Conservation (phyloP, 1,284 basidiomycete species). For the Ceratobasidium papillatum region DNA sequence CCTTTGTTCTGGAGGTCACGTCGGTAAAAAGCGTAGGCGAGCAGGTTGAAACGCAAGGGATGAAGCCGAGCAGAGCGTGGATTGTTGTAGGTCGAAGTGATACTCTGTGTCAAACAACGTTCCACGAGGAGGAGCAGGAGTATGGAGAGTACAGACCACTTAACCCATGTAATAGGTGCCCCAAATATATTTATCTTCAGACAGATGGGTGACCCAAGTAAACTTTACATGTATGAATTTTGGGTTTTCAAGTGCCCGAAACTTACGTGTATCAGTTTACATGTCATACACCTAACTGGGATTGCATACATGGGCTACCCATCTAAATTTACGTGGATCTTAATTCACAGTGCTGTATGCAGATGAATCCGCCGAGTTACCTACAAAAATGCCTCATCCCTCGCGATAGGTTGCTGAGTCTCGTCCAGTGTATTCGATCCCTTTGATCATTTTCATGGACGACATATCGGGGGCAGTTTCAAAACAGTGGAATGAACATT, state of each 20-base stretch:
- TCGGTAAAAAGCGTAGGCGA: neutral
- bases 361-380: constrained; percentile 5
- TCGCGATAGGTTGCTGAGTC: constrained; percentile 1
- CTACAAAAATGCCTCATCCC: constrained; percentile 21
- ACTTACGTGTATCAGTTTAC: no score
- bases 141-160: no score
- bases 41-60: neutral
- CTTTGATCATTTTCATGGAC: constrained; percentile 38
- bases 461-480: constrained; percentile 36
- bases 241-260: no score
- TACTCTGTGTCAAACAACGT: neutral
- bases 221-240: no score
- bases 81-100: neutral
- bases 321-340: no score
- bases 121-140: no score
- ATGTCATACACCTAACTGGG: no score
- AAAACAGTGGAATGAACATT: constrained; percentile 40
- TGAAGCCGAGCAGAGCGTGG: neutral
- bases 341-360: neutral
- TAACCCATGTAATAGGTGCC: no score
- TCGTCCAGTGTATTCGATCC: constrained; percentile 29
- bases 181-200: no score
- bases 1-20: neutral
- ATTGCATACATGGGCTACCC: no score
- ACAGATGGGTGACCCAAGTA: no score